Conservation (phyloP, 1,284 basidiomycete species). For the Tausonia pullulans region DNA sequence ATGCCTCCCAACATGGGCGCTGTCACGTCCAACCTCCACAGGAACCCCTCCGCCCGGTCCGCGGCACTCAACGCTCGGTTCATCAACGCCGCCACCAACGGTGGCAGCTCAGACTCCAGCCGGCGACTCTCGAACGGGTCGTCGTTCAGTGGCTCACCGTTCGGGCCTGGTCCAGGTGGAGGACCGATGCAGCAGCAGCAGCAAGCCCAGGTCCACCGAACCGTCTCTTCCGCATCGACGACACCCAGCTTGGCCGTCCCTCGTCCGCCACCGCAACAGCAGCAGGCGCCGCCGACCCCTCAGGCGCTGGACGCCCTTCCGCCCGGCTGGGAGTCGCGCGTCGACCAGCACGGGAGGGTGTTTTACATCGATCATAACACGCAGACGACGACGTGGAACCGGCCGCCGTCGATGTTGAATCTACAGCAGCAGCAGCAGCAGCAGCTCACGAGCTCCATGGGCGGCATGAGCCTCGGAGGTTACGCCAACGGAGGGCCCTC, state of each 20-base stretch:
- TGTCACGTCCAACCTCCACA: too few relatives aligned
- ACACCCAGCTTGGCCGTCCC: neutral
- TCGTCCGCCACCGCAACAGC: neutral
- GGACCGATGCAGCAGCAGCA: neutral
- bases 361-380: neutral
- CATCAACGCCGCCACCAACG: too few relatives aligned
- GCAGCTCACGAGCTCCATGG: neutral
- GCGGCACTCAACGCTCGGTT: too few relatives aligned
- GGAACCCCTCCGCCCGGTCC: too few relatives aligned
- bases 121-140: too few relatives aligned
- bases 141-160: too few relatives aligned
- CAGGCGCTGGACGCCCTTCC: neutral
- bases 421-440: neutral
- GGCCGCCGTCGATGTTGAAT: neutral
- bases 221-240: neutral
- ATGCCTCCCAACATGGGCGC: too few relatives aligned
- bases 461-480: too few relatives aligned
- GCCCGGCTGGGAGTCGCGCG: neutral
- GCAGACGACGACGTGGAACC: neutral
- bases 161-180: neutral
- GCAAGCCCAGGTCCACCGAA: neutral
- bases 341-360: neutral
- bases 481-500: too few relatives aligned
- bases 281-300: neutral
- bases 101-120: too few relatives aligned